These are phyloP conservation scores for Euphrasia arctica DNA, from an alignment of 305 asterid species.

Conservation along the genomic window DNA sequence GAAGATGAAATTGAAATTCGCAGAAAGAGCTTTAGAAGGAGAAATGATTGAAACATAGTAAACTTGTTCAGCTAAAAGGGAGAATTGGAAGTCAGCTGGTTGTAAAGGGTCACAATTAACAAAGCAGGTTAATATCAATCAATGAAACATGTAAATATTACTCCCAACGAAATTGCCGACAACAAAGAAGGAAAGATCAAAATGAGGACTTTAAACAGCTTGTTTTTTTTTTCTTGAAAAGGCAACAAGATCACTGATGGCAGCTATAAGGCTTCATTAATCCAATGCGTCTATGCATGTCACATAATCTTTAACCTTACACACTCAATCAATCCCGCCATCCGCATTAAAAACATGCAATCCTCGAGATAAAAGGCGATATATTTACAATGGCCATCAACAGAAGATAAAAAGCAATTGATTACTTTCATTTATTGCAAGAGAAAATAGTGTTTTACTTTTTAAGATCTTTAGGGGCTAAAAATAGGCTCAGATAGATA, in stretches of 20 bases:
- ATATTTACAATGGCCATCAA: background rate
- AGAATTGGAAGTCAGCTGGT: background rate
- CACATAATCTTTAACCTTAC: conserved; percentile 7
- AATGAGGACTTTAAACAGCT: background rate
- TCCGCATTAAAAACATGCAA: no score
- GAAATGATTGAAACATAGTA: background rate
- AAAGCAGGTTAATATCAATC: background rate
- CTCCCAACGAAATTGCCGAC: background rate
- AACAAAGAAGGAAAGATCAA: background rate
- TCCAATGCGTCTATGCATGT: background rate
- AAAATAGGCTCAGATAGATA: background rate
- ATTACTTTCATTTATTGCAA: background rate
- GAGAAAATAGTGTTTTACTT: background rate
- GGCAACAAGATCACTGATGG: background rate
- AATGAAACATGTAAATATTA: background rate
- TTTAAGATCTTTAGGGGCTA: background rate
- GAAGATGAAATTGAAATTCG: background rate
- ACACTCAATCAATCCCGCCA: background rate
- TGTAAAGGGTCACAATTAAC: conserved; percentile 2
- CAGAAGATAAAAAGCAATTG: background rate
- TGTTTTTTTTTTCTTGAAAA: no score
- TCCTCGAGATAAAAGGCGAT: background rate
- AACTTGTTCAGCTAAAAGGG: conserved; percentile 1
- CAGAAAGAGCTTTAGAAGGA: no score
- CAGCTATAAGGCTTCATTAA: conserved; percentile 11